Percentiles rank a stretch among this genome's conserved stretches.
Conservation (phyloP, 345 rosid genomes). For the Populus tremula region DNA sequence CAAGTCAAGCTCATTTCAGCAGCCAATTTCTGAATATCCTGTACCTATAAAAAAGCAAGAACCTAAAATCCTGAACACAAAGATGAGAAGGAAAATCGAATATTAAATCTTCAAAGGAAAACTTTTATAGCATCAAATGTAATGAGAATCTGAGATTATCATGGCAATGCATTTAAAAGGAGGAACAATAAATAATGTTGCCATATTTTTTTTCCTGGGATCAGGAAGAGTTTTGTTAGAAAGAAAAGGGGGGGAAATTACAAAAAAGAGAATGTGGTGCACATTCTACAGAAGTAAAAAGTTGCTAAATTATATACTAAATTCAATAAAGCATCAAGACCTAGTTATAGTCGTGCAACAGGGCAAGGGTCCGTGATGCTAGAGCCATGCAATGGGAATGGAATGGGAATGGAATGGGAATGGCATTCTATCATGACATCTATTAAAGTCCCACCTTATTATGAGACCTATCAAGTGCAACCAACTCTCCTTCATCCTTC, state of each 20-base stretch:
- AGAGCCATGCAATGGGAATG: neutral
- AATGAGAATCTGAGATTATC: neutral
- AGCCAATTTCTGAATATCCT: constrained; percentile 71
- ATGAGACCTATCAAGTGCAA: constrained; percentile 94
- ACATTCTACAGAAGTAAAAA: neutral
- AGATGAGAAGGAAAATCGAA: neutral
- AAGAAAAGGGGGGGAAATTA: too few species aligned
- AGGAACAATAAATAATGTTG: neutral
- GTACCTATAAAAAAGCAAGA: constrained; percentile 43
- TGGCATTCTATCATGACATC: neutral
- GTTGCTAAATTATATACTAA: neutral
- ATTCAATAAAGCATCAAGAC: neutral
- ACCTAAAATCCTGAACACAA: neutral
- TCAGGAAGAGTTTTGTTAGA: too few species aligned
- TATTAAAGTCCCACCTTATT: constrained; percentile 59
- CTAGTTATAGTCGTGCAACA: neutral
- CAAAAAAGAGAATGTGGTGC: too few species aligned
- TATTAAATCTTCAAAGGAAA: constrained; percentile 2
- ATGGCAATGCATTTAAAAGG: neutral
- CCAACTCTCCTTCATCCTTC: constrained; percentile 88
- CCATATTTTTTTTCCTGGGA: too few species aligned
- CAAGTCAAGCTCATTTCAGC: constrained; percentile 84
- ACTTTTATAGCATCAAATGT: neutral
- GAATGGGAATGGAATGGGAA: neutral
- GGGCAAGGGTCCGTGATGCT: neutral